A percentile compares a stretch with the other conserved stretches of the same genome.
phyloP scores from a whole-genome alignment of 2,329 filamentous ascomycete genomes.

The Penicillium sp. region DNA sequence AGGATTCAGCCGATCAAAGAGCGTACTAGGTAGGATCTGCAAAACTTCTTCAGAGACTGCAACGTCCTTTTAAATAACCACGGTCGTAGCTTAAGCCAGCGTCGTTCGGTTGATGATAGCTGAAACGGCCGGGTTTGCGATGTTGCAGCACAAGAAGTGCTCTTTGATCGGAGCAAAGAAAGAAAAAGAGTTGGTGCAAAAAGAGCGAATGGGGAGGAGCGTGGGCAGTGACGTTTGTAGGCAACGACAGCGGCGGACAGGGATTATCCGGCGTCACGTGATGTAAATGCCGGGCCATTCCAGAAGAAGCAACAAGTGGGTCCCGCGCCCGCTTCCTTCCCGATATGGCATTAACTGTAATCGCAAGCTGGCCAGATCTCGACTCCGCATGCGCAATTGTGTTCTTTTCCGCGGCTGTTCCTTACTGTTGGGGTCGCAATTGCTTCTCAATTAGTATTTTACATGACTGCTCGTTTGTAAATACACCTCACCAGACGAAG shows the following conservation, averaged over 20 bases:
- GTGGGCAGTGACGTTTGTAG: conserved; percentile 10
- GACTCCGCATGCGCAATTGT: conserved; percentile 7
- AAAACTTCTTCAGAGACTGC: conserved; percentile 1
- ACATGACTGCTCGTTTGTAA: conserved; percentile 12
- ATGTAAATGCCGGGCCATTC: neutral
- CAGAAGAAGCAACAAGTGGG: neutral
- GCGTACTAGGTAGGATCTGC: neutral
- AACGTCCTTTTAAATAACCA: neutral
- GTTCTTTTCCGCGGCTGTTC: neutral
- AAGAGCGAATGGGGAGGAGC: neutral
- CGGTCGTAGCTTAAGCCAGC: neutral
- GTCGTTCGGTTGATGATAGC: neutral
- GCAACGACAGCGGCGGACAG: conserved; percentile 3
- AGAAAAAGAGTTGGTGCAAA: no score
- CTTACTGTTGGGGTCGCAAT: conserved; percentile 1
- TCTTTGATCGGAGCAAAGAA: neutral
- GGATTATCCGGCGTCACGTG: conserved; percentile 7
- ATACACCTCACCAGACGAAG: conserved; percentile 6
- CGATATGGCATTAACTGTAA: conserved; percentile 10
- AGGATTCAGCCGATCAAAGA: neutral
- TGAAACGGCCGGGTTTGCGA: neutral
- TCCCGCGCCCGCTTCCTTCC: conserved; percentile 6
- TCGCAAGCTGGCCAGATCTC: conserved; percentile 17
- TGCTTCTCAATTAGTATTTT: neutral
- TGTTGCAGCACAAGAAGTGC: neutral